phyloP scores from a whole-genome alignment of 768 basidiomycete genomes.

The Megacollybia marginata region DNA sequence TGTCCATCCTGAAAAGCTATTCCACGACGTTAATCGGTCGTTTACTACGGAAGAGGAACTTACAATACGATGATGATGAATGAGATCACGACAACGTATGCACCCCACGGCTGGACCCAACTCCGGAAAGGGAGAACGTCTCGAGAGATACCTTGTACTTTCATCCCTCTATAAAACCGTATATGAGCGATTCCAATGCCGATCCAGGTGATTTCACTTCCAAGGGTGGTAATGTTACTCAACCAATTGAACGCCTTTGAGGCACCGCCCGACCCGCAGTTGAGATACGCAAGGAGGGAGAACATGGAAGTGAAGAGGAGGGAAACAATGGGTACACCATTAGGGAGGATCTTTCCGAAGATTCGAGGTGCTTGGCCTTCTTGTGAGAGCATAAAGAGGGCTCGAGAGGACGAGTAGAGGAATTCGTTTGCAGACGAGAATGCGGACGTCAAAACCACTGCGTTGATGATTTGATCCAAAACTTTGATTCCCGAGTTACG shows the following conservation, averaged over 20 bases:
- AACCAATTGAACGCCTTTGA: too few species aligned
- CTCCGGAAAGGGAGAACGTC: conserved; percentile 13
- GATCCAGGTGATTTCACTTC: conserved; percentile 31
- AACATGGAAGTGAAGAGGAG: conserved; percentile 28
- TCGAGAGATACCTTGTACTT: conserved; percentile 19
- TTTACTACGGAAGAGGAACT: too few species aligned
- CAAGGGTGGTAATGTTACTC: conserved; percentile 28
- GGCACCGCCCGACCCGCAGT: conserved; percentile 23
- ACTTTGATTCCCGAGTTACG: conserved; percentile 51
- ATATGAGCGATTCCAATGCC: conserved; percentile 37
- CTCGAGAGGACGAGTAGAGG: too few species aligned
- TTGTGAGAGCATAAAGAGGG: too few species aligned
- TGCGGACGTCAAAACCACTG: conserved; percentile 40
- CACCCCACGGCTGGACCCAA: too few species aligned
- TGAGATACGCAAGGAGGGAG: too few species aligned
- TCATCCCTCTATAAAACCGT: too few species aligned
- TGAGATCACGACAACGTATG: conserved; percentile 6
- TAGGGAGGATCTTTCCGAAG: too few species aligned
- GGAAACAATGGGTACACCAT: conserved; percentile 30
- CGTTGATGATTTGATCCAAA: conserved; percentile 31
- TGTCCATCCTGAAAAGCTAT: neutral
- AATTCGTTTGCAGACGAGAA: conserved; percentile 51
- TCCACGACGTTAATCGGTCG: too few species aligned
- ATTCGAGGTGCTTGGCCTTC: too few species aligned
- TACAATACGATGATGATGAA: conserved; percentile 14